Conservation (phyloP, 208 protist species). For the Leishmania arabica region DNA sequence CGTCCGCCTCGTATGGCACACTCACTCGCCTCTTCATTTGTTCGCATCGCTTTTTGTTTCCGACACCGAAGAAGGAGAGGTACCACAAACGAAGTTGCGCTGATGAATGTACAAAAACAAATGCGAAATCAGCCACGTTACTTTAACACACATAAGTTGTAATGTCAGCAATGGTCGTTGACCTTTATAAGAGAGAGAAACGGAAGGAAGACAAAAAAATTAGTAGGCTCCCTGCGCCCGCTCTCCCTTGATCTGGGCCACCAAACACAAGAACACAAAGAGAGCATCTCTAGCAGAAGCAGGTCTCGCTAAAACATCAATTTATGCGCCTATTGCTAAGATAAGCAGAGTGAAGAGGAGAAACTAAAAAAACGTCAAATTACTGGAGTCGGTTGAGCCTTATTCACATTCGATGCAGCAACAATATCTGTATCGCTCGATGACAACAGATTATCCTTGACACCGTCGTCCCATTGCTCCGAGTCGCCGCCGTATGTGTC, state of each 20-base stretch:
- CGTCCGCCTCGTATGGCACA: background rate
- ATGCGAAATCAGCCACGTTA: background rate
- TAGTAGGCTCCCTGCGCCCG: background rate
- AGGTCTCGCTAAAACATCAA: background rate
- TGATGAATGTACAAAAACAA: background rate
- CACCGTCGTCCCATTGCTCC: slow-evolving; percentile 13
- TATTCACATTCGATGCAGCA: slow-evolving; percentile 5
- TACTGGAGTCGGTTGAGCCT: background rate
- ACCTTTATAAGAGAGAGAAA: background rate
- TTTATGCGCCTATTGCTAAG: background rate
- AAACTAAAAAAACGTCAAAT: background rate
- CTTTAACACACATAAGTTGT: slow-evolving; percentile 1
- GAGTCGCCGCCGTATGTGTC: slow-evolving; percentile 12
- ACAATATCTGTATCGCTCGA: slow-evolving; percentile 28
- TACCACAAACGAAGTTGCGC: background rate
- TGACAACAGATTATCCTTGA: slow-evolving; percentile 16
- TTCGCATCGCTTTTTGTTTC: background rate
- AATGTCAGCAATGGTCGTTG: background rate
- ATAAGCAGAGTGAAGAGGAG: background rate
- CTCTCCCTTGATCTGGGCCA: background rate
- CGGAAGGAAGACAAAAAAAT: background rate
- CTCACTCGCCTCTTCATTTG: background rate
- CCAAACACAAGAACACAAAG: background rate
- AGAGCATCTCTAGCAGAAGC: background rate
- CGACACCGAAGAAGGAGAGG: background rate